These are phyloP conservation scores for Tulasnella sp. DNA, from an alignment of 768 basidiomycete genomes.

Conservation along the genomic window DNA sequence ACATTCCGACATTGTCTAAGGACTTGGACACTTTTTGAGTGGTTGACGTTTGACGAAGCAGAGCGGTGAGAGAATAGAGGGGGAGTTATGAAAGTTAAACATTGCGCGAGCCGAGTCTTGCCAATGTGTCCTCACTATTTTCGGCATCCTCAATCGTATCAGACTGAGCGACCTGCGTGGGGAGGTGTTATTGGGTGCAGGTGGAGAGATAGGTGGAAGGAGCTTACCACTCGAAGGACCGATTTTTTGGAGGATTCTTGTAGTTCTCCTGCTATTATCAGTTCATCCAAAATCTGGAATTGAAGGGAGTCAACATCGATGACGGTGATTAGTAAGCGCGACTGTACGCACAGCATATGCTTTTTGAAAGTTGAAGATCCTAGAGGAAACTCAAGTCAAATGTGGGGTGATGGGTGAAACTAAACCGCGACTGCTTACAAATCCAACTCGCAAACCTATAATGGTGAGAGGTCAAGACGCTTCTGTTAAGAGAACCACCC, in stretches of 20 bases:
- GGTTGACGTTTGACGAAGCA: neutral
- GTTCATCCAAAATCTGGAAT: slow-evolving; percentile 63
- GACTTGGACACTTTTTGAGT: neutral
- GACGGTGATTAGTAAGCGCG: neutral
- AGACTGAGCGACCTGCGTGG: slow-evolving; percentile 28
- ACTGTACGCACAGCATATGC: slow-evolving; percentile 55
- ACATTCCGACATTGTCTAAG: neutral
- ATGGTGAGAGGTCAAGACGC: neutral
- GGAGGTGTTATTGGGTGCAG: neutral
- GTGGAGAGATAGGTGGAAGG: neutral
- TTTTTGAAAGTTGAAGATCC: slow-evolving; percentile 96
- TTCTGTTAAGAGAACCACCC: neutral
- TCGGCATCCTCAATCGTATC: slow-evolving; percentile 32
- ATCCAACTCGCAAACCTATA: slow-evolving; percentile 59
- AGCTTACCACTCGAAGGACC: slow-evolving; percentile 32
- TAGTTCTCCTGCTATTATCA: slow-evolving; percentile 86
- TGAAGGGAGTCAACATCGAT: neutral
- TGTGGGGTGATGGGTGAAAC: neutral
- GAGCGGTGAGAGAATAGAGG: neutral
- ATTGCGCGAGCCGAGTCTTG: slow-evolving; percentile 24
- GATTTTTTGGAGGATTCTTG: slow-evolving; percentile 77
- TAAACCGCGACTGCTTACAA: slow-evolving; percentile 39
- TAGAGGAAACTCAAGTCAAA: slow-evolving; percentile 22
- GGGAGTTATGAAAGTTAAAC: neutral
- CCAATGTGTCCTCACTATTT: slow-evolving; percentile 30